phyloP scores from a whole-genome alignment of 805 yeast species.

The Candida nonsorbophila region DNA sequence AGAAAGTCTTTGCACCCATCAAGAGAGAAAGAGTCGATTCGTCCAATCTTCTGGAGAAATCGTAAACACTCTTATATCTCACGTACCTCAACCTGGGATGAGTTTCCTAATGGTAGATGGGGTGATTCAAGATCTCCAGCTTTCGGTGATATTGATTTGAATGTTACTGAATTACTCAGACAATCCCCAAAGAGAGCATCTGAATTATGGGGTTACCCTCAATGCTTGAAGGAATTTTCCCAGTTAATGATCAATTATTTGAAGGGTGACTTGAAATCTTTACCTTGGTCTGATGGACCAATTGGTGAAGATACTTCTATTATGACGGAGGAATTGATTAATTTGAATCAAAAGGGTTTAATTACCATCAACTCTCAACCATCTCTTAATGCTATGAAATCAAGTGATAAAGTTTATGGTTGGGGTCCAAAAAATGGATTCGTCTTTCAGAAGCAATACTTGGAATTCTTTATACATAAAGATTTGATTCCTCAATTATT shows the following conservation, averaged over 20 bases:
- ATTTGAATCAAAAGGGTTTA: constrained; percentile 62
- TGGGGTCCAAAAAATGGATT: constrained; percentile 96
- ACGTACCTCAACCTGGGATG: constrained; percentile 94
- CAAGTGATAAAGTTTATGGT: constrained; percentile 69
- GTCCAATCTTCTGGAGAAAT: constrained; percentile 96
- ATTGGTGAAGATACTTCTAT: constrained; percentile 68
- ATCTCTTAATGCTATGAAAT: constrained; percentile 73
- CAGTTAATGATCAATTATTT: constrained; percentile 64
- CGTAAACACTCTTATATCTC: constrained; percentile 85
- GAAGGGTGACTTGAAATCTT: constrained; percentile 60
- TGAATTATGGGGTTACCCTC: constrained; percentile 87
- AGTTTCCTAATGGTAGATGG: constrained; percentile 98
- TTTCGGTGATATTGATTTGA: constrained; percentile 81
- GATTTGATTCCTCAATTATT: constrained; percentile 35
- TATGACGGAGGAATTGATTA: constrained; percentile 53
- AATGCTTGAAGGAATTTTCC: constrained; percentile 51
- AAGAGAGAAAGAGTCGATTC: constrained; percentile 73
- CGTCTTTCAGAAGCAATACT: constrained; percentile 90
- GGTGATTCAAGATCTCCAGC: constrained; percentile 98
- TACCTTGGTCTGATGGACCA: constrained; percentile 97
- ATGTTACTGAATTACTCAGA: constrained; percentile 74
- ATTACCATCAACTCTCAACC: constrained; percentile 93
- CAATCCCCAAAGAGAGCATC: constrained; percentile 76
- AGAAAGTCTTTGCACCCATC: constrained; percentile 80
- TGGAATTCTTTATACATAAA: constrained; percentile 78